Evolutionary conservation across 2,329 filamentous ascomycete genomes (phyloP).

Genomic region (Macrophomina tecta): DNA sequence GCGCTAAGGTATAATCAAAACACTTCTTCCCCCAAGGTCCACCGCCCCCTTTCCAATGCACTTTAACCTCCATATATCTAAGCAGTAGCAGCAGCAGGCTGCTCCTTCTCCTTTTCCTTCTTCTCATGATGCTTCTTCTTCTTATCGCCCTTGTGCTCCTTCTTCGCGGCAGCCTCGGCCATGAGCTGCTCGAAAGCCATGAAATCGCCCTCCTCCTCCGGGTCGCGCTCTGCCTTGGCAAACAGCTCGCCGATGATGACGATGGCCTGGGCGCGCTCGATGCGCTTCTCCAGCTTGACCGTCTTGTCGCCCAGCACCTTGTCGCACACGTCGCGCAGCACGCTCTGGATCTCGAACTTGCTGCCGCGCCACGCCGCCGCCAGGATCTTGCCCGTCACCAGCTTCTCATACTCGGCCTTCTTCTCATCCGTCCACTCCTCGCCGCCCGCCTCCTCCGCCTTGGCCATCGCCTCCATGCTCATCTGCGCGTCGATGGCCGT

Average conservation of each 20-base stretch:
- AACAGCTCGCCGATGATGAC: constrained; percentile 90
- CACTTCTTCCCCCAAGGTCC: not conserved
- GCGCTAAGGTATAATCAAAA: constrained; percentile 11
- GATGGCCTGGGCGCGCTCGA: constrained; percentile 90
- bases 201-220: constrained; percentile 97
- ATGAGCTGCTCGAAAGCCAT: constrained; percentile 99
- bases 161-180: constrained; percentile 94
- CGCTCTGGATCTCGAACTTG: constrained; percentile 98
- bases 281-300: constrained; percentile 79
- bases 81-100: not conserved
- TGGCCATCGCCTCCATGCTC: constrained; percentile 99
- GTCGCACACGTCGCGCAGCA: constrained; percentile 93
- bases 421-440: constrained; percentile 99
- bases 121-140: constrained; percentile 48
- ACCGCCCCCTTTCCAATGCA: not conserved
- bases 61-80: not conserved
- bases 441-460: constrained; percentile 90
- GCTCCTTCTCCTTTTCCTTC: constrained; percentile 23
- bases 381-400: constrained; percentile 96
- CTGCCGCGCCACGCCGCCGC: constrained; percentile 95
- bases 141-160: constrained; percentile 79
- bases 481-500: constrained; percentile 96
- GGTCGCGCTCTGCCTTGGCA: constrained; percentile 81
- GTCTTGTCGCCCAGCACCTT: constrained; percentile 79
- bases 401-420: constrained; percentile 92